These are phyloP conservation scores for Colletotrichum sp. DNA, from an alignment of 2,329 filamentous ascomycete genomes.

Conservation along the genomic window DNA sequence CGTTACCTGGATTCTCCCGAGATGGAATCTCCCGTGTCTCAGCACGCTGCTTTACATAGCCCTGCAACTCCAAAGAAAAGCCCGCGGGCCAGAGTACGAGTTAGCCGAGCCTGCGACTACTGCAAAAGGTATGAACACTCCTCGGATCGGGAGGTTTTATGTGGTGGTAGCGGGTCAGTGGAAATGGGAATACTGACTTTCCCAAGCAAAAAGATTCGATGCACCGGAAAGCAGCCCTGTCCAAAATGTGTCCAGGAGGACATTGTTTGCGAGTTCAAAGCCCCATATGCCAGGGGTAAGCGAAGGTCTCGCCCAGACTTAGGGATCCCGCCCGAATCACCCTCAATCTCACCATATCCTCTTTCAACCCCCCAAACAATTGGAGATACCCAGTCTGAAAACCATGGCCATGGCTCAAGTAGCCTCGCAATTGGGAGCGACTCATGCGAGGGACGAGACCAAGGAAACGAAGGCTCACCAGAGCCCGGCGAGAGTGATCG, in stretches of 20 bases:
- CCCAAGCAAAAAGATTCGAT: neutral
- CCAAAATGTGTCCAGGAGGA: neutral
- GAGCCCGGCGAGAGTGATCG: constrained; percentile 30
- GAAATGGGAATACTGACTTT: neutral
- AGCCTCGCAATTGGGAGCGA: neutral
- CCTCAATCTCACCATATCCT: neutral
- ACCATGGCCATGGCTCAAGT: neutral
- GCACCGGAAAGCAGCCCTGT: neutral
- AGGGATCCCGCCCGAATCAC: neutral
- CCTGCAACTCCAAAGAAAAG: neutral
- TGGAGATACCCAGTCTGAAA: neutral
- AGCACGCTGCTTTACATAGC: neutral
- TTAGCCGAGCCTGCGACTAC: neutral
- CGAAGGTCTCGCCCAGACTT: neutral
- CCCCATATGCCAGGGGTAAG: neutral
- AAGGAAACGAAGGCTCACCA: constrained; percentile 20
- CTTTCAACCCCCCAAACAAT: neutral
- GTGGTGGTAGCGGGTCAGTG: neutral
- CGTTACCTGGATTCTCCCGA: neutral
- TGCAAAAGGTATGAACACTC: neutral
- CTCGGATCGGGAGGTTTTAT: neutral
- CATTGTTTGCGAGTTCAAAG: neutral
- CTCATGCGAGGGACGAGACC: neutral
- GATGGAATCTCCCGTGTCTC: neutral
- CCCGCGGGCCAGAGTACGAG: neutral